Conservation (phyloP, 1,139 yeast genomes). For the Pichia sp. region DNA sequence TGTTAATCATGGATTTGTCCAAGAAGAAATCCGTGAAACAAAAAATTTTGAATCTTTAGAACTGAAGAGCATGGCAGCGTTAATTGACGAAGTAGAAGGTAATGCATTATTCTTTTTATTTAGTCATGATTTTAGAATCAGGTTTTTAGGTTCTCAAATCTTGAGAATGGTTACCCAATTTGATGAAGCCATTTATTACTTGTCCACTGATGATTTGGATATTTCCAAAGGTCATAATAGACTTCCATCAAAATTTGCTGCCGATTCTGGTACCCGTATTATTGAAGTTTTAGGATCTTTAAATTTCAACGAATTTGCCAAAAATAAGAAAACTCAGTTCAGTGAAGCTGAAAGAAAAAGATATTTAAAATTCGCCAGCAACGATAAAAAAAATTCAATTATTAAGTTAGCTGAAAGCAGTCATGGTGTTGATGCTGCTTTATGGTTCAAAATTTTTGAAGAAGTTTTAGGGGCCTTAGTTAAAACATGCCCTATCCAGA, state of each 20-base stretch:
- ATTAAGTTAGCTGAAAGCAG: constrained; percentile 80
- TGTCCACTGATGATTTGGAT: constrained; percentile 31
- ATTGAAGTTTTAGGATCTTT: constrained; percentile 69
- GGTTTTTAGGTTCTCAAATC: constrained; percentile 70
- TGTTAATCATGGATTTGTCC: constrained; percentile 28
- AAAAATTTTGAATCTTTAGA: constrained; percentile 54
- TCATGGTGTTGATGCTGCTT: constrained; percentile 89
- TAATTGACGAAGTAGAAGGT: constrained; percentile 92
- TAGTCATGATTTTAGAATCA: constrained; percentile 71
- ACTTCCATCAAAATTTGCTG: constrained; percentile 65
- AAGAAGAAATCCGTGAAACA: constrained; percentile 28
- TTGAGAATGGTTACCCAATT: constrained; percentile 72
- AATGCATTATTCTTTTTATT: constrained; percentile 88
- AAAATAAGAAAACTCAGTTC: constrained; percentile 51
- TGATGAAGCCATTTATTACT: constrained; percentile 69
- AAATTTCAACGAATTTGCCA: constrained; percentile 61
- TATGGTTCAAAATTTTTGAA: constrained; percentile 90
- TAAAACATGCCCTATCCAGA: constrained; percentile 83
- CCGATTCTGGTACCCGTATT: constrained; percentile 71
- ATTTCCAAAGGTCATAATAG: constrained; percentile 35
- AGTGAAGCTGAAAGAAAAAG: constrained; percentile 80
- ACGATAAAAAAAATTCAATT: constrained; percentile 53
- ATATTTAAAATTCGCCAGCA: constrained; percentile 54
- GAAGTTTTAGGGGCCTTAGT: constrained; percentile 64
- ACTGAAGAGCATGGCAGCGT: constrained; percentile 71